These are phyloP conservation scores for Backusella australiensis DNA, from an alignment of 192 early-diverging fungal genomes.

Conservation along the genomic window DNA sequence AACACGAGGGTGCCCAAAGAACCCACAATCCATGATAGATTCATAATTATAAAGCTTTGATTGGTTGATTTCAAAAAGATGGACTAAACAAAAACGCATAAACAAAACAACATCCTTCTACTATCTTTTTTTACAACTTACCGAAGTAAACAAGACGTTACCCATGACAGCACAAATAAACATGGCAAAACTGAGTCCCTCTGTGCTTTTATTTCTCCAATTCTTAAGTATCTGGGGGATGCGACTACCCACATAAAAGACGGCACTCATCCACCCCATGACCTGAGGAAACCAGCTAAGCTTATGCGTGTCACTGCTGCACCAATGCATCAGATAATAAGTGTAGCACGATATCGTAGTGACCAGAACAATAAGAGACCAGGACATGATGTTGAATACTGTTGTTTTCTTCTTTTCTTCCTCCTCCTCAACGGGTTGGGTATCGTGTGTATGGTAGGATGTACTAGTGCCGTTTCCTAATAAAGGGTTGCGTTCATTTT, in stretches of 20 bases:
- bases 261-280: constrained; percentile 72
- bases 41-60: constrained; percentile 62
- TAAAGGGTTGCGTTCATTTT: background rate
- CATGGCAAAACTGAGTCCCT: constrained; percentile 81
- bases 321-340: constrained; percentile 8
- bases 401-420: background rate
- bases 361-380: constrained; percentile 6
- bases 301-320: background rate
- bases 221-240: constrained; percentile 86
- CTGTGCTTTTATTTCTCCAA: constrained; percentile 63
- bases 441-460: background rate
- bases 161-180: constrained; percentile 82
- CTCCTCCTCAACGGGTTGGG: background rate
- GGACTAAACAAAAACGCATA: constrained; percentile 43
- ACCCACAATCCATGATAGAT: constrained; percentile 77
- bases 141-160: constrained; percentile 58
- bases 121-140: constrained; percentile 18
- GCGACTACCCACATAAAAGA: constrained; percentile 69
- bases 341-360: constrained; percentile 3
- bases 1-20: constrained; percentile 69
- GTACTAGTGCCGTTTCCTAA: background rate
- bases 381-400: constrained; percentile 9
- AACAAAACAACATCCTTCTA: background rate
- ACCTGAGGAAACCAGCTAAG: constrained; percentile 49
- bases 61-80: constrained; percentile 75